Base-by-base conservation (phyloP, 306 rosid species). In the Sphenostylis stenocarpa region DNA sequence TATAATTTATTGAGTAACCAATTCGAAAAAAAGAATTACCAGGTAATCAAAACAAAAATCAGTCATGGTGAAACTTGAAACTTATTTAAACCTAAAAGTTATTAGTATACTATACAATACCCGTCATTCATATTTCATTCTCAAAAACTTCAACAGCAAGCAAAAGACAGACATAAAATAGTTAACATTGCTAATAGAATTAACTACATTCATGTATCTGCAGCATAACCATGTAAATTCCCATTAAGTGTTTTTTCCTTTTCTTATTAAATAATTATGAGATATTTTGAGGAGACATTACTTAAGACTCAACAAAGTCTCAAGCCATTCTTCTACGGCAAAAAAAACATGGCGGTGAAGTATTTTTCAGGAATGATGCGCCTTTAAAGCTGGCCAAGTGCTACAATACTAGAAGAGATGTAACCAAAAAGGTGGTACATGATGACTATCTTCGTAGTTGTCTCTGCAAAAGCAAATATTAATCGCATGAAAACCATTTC, bases 401-500 rank as follows among this genome's bases (percentile, higher is more conserved):
- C 38, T 68, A 31, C 15, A 10, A 74, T 45, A 68, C 70, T 44
- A 60, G 70, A 67, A 58, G 86, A 80, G 67, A 33, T 62, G 73
- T 65, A 39, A 53, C 63, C 49, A 31, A 16, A 14, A 17, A 69
- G 53, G 67, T 48, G 43, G 76, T 38, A 17, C 24, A 21, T 12
- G 39, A 82, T 57, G 11, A 9, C 43, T 84, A 85, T 81, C 87
- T 85, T 58, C 93, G 87, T 15, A 92, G 80, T 61, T 86, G 90
- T 63, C 96, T 91, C 97, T 90, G 96, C 70, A 86, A 75, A 81
- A 33, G 55, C 20, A 77, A 34, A 83, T 36, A 29, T 43, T 29
- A n/a, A 36, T 76, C 64, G 64, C 34, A 68, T 64, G 47, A 81
- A 52, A 81, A 68, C 19, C 52, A 70, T 39, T 75, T 19, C 49